phyloP scores from a whole-genome alignment of 495 filamentous ascomycete species.

The Chaetomium cochliodes region DNA sequence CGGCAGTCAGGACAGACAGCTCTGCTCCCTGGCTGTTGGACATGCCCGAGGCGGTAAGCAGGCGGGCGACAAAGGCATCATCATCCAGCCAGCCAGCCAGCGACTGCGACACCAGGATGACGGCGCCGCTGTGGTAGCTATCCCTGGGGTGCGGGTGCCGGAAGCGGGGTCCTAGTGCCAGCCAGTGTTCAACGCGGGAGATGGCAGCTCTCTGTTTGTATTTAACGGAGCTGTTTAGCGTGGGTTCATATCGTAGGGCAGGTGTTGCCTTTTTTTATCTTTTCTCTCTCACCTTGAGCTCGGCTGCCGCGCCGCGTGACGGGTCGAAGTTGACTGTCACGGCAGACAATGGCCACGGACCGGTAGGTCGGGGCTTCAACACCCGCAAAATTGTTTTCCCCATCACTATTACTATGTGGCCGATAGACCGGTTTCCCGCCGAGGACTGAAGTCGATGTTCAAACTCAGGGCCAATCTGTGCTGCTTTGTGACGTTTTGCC shows the following conservation, averaged over 20 bases:
- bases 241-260: background rate
- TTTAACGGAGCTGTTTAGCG: background rate
- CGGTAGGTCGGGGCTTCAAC: too few species aligned
- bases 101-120: conserved; percentile 39
- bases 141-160: background rate
- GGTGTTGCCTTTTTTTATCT: background rate
- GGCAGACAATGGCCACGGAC: background rate
- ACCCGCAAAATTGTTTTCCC: background rate
- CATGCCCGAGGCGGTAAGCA: conserved; percentile 27
- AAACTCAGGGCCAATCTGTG: background rate
- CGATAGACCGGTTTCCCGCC: background rate
- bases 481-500: too few species aligned
- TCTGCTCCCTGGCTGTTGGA: conserved; percentile 13
- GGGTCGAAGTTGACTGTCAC: conserved; percentile 10
- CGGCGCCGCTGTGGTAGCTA: conserved; percentile 27
- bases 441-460: background rate
- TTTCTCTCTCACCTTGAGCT: conserved; percentile 15
- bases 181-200: conserved; percentile 5
- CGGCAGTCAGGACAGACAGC: conserved; percentile 38
- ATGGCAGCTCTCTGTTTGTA: conserved; percentile 16
- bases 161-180: background rate
- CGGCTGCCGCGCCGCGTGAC: background rate
- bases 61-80: conserved; percentile 34
- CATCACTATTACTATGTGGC: background rate
- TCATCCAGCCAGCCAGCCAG: conserved; percentile 44